phyloP scores from a whole-genome alignment of 176 grass and related monocot genomes.

The Carex scoparia region DNA sequence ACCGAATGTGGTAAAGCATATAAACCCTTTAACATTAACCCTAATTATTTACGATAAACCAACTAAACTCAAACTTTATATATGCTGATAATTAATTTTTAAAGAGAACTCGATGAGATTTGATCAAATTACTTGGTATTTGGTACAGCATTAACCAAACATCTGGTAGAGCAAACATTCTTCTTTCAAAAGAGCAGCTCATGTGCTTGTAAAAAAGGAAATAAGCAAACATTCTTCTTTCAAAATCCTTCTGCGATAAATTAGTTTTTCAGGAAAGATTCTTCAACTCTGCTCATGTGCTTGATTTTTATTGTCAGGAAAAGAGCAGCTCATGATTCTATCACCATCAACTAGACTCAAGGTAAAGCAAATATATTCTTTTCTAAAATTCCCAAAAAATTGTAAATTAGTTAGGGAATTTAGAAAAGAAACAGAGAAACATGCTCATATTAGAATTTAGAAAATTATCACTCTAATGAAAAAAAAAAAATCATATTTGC shows the following conservation, averaged over 20 bases:
- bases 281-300: not conserved
- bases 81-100: not conserved
- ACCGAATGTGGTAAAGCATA: not conserved
- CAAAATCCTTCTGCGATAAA: not conserved
- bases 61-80: not conserved
- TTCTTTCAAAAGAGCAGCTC: not conserved
- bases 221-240: not conserved
- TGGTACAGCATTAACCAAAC: not conserved
- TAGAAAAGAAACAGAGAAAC: not conserved
- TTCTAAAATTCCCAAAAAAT: not conserved
- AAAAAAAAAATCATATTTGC: not conserved
- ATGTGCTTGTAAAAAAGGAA: too few species aligned
- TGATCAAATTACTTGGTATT: not conserved
- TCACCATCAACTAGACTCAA: constrained; percentile 38
- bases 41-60: not conserved
- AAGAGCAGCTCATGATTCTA: constrained; percentile 25
- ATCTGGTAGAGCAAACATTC: not conserved
- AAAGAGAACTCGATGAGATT: not conserved
- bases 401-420: not conserved
- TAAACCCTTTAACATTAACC: not conserved
- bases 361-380: constrained; percentile 8
- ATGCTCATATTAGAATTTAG: not conserved
- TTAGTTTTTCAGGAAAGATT: not conserved
- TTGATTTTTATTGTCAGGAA: constrained; percentile 37
- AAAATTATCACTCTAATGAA: not conserved